Base-by-base conservation (phyloP, 352 stramenopile genomes). In the Phytopythium mirpurense region DNA sequence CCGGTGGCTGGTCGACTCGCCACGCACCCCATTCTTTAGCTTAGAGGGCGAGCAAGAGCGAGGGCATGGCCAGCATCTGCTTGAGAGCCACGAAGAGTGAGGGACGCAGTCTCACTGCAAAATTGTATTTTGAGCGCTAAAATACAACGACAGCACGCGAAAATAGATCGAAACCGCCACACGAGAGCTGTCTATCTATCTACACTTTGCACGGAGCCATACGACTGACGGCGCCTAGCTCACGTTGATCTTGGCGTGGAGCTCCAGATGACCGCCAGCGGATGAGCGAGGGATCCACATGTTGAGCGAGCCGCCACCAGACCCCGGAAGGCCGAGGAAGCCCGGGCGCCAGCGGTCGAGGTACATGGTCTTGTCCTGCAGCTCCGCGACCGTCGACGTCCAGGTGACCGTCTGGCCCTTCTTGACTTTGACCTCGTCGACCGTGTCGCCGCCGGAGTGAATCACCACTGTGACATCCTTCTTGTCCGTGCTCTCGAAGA, bases 301-400 rank as follows among this genome's bases (percentile, higher is more conserved):
- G 15, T 83, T 45, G 7, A 89, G 54, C 26, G 80, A 89, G 16
- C 80, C 80, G 42, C 80, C 80, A 11, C 69, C 70, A 9, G 69
- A 85, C 18, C 73, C 70, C 2, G 78, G 73, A 10, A 90, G 46
- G 24, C 74, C 70, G 11, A 85, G 59, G 51, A 85, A 72, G 9
- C 70, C 72, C 3, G 73, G 60, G 6, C 80, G 77, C 73, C 75
- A 88, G 9, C 78, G 76, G 67, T 86, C 76, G 48, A 88, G 31
- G 59, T 86, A 90, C 44, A 88, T 24, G 11, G 79, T 90, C 68
- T 81, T 85, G 51, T 68, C 63, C 45, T 68, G 46, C 24, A 86
- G 44, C 9, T 60, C 32, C n/a, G 55, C 19, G 21, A 86, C 66
- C 0, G 54, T 67, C 1, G 68, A 71, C 0, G 36, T 74, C 74